phyloP scores from a whole-genome alignment of 495 filamentous ascomycete species.

The Mytilinidion resinicola region DNA sequence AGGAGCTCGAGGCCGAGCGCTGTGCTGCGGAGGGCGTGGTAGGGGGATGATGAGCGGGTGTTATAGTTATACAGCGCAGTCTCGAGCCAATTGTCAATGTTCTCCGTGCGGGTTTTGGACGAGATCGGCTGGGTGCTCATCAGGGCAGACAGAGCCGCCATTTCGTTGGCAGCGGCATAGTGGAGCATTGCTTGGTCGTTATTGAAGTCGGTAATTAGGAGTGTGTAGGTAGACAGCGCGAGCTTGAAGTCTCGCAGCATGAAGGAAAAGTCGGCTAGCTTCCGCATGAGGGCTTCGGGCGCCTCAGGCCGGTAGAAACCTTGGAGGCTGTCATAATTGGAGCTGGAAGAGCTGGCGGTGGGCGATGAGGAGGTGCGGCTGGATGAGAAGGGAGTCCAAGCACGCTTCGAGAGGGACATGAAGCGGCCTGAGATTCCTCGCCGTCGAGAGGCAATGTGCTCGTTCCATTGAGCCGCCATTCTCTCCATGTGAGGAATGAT shows the following conservation, averaged over 20 bases:
- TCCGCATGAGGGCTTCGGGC: constrained; percentile 84
- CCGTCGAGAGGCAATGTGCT: constrained; percentile 86
- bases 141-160: constrained; percentile 77
- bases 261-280: constrained; percentile 89
- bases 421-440: constrained; percentile 83
- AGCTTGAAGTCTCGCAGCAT: constrained; percentile 95
- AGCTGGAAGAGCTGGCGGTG: constrained; percentile 34
- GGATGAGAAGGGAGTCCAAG: constrained; percentile 68
- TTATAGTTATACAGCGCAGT: constrained; percentile 86
- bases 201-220: constrained; percentile 77
- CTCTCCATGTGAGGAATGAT: constrained; percentile 94
- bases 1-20: constrained; percentile 75
- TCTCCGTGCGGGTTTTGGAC: constrained; percentile 68
- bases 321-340: constrained; percentile 70
- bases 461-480: constrained; percentile 84
- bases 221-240: constrained; percentile 83
- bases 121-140: constrained; percentile 64
- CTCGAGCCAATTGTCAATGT: constrained; percentile 77
- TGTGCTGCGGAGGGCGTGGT: constrained; percentile 71
- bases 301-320: constrained; percentile 79
- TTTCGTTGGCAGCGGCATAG: constrained; percentile 87
- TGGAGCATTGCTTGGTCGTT: constrained; percentile 97
- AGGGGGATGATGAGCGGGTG: constrained; percentile 62
- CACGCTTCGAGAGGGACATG: constrained; percentile 78
- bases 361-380: constrained; percentile 45